Base-by-base conservation (phyloP, 345 rosid species). In the Eutrema heterophyllum region DNA sequence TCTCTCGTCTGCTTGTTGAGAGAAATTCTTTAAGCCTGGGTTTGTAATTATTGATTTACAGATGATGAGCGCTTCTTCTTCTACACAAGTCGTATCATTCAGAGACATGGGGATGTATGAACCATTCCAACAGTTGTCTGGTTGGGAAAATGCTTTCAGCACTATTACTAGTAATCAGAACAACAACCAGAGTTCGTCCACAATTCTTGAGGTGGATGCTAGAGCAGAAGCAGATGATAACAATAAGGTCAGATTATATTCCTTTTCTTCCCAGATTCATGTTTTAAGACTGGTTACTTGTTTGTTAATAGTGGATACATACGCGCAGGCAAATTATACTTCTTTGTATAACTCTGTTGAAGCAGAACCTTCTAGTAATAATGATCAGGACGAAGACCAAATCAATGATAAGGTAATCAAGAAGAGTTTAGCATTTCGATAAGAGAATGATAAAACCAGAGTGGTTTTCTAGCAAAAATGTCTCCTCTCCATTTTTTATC, bases 41-140 rank as follows among this genome's bases (percentile, higher is more conserved):
- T 1, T 10, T 72, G 55, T 43, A 2, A 33, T 44, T 24, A 18
- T 21, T 74, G 56, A 26, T 5, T 53, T 29, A 36, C 59, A 84
- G 80, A 83, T 60, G 76, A 88, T 91, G 96, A 85, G 83, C 80
- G 79, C 89, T 74, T 81, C 89, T 49, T 79, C 89, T 54, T 50
- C 92, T 71, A 70, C 91, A 69, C 93, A 93, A 78, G 74, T 86
- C 11, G 74, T 84, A n/a, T 70, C 84, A 69, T 57, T 81, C 14
- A 77, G 88, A 82, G 82, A 74, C 68, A 84, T 93, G 86, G 86
- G 87, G 69, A 76, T 88, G 41, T 93, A 85, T 44, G 94, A 93
- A 80, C 88, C 93, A 14, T 85, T 87, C 54, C 89, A 84, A 68
- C 96, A 86, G 54, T 77, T 91, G 29, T 74, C 75, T 77, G 82